Base-by-base conservation (phyloP, 495 filamentous ascomycete species). In the Aspergillus olivimuriae region DNA sequence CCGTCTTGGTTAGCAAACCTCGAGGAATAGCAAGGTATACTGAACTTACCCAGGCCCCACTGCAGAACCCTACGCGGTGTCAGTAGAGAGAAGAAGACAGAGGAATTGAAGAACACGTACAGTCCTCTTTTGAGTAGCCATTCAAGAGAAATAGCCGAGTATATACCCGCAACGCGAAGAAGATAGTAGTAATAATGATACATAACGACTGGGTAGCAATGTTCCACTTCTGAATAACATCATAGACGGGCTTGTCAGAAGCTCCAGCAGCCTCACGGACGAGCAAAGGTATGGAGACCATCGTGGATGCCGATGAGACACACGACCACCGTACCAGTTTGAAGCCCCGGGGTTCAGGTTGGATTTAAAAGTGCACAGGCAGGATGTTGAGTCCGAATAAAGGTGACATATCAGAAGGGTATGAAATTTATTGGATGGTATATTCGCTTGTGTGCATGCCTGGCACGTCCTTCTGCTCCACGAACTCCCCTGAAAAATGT, bases 71-170 rank as follows among this genome's bases (percentile, higher is more conserved):
- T 48, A 24, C 19, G 17, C 14, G 3, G 14, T 12, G 15, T 36
- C 20, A 47, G 45, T 20, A 35, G 12, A 8, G 3, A 14, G 19
- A 0, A 14, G 4, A n/a, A 5, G n/a, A 11, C 9, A 12, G 14
- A 6, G 12, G 17, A 12, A 11, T 12, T 31, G 45, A 9, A 24
- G 16, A 4, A 23, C 17, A 57, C 60, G 49, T 35, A 63, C 57
- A 63, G 30, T 61, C 60, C 32, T 61, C 55, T 19, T 53, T 61
- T 4, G 35, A 45, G 15, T 55, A 55, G 0, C 60, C 57, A 30
- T 48, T 48, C 8, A 57, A 48, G 34, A 58, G 45, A 14, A 53
- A 53, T 12, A 49, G 16, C 2, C 55, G 51, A 7, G 57, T 58
- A 35, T 52, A 63, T 17, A 50, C 31, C 15, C 60, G 51, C 2